Percentiles rank a stretch among this genome's conserved stretches.
These are phyloP conservation scores for Claviceps quebecensis DNA, from an alignment of 2,329 filamentous ascomycete genomes.

Conservation along the genomic window DNA sequence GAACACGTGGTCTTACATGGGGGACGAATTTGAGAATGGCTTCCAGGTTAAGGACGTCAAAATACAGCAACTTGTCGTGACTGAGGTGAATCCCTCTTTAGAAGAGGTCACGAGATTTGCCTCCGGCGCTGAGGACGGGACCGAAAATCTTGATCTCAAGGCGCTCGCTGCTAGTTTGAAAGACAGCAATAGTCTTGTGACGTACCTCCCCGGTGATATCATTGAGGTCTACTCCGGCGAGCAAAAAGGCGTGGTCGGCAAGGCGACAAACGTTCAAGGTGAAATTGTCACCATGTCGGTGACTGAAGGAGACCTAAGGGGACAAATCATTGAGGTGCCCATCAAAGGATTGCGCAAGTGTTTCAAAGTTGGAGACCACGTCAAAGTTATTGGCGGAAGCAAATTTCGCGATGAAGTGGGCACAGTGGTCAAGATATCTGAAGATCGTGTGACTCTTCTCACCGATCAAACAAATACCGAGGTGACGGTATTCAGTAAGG, in stretches of 20 bases:
- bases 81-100: constrained; percentile 81
- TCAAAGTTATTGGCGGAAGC: constrained; percentile 95
- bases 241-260: constrained; percentile 80
- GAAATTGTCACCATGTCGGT: constrained; percentile 87
- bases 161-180: constrained; percentile 84
- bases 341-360: constrained; percentile 84
- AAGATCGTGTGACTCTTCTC: constrained; percentile 83
- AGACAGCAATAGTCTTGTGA: constrained; percentile 64
- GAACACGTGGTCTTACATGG: constrained; percentile 72
- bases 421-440: constrained; percentile 87
- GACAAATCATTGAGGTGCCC: constrained; percentile 82
- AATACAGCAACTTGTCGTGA: constrained; percentile 70
- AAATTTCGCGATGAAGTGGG: constrained; percentile 90
- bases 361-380: constrained; percentile 87
- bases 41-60: constrained; percentile 92
- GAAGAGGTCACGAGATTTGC: constrained; percentile 96
- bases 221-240: constrained; percentile 94
- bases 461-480: constrained; percentile 88
- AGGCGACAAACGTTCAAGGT: constrained; percentile 70
- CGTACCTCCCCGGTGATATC: constrained; percentile 85
- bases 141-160: constrained; percentile 83
- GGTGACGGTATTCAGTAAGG: constrained; percentile 96
- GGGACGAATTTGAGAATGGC: constrained; percentile 81
- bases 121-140: constrained; percentile 76
- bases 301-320: constrained; percentile 65